Evolutionary conservation across 768 basidiomycete species (phyloP), one percentile per base, ranked within the genome.

Genomic region (Trametes maxima): DNA sequence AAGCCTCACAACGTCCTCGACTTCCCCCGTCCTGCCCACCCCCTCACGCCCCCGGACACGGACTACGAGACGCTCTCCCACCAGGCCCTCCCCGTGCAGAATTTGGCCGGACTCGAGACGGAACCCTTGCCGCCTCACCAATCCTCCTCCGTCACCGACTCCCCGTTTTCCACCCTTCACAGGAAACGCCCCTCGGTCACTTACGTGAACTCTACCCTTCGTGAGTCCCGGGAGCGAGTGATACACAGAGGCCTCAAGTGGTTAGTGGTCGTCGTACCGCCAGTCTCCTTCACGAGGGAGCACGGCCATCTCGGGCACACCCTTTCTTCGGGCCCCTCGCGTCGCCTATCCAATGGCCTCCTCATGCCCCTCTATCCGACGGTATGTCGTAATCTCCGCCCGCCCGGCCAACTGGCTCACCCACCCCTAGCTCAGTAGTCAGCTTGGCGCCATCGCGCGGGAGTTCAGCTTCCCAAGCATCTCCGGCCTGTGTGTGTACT

Each of bases 381-480:
- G 8, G 90, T 90, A 73, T 65, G 76, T 63, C 24, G 68, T 63
- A 39, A 25, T 46, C 17, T 33, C 2, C 22, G 12, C 28, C 44
- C 28, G 5, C 37, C 28, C 16, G 21, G 4, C 28, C n/a, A 8
- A 54, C 16, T 10, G 50, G 22, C 43, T 57, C 19, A 54, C 17
- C 24, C 33, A 40, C 54, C 57, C 28, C 8, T 54, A 94, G 92
- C 83, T 93, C 79, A 86, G 85, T 68, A 85, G 81, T 16, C 92
- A 94, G 73, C 76, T 93, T 36, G 80, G 81, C 28, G 88, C 90
- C 11, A 92, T 94, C 62, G 89, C 90, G 4, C 83, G 85, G 51
- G 91, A 94, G 71, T 93, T 87, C 75, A 88, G 84, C 68, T 89
- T 93, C 65, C 92, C 92, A 0, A 90, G 87, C 69, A 87, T 81